Base-by-base conservation (phyloP, 2,329 filamentous ascomycete species). In the Penicillium sp. region DNA sequence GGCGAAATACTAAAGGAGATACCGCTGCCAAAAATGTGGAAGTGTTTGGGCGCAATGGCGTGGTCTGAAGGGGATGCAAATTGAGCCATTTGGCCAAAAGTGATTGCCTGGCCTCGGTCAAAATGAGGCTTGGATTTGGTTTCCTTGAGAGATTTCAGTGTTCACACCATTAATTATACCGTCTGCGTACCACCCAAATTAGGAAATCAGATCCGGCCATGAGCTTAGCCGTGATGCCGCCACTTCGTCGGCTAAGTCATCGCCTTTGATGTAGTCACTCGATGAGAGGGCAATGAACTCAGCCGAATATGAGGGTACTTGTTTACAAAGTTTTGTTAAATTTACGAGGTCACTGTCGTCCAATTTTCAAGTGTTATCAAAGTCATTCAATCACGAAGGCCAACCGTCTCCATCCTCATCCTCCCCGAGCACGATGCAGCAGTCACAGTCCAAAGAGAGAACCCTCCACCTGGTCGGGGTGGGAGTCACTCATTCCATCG, bases 1-100 rank as follows among this genome's bases (percentile, higher is more conserved):
- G 62, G 62, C 3, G 62, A 65, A n/a, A 65, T 60, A 19, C 62
- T 65, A 55, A 63, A 63, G 6, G 59, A 63, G 10, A 65, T 65
- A 10, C 59, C 60, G 13, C 53, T 60, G 24, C 62, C 62, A n/a
- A 65, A 65, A n/a, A 65, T 60, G 50, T 61, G 57, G 41, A 65
- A 65, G 11, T 55, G 18, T 27, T 56, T 60, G 3, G 58, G 33
- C 2, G 40, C 14, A 18, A 14, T 4, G 22, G 13, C 18, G 6
- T 41, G 22, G 2, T 39, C 13, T 11, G 55, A 53, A 19, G 50
- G n/a, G 22, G 31, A 46, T 57, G 9, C 6, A 13, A 33, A 37
- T 37, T 41, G 35, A 39, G 54, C 9, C 50, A 53, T 46, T 51
- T 33, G 37, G 16, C n/a, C 18, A 9, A 14, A 44, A 31, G 10